These are phyloP conservation scores for Mucor sp. DNA, from an alignment of 371 early-diverging fungal genomes.

Conservation along the genomic window DNA sequence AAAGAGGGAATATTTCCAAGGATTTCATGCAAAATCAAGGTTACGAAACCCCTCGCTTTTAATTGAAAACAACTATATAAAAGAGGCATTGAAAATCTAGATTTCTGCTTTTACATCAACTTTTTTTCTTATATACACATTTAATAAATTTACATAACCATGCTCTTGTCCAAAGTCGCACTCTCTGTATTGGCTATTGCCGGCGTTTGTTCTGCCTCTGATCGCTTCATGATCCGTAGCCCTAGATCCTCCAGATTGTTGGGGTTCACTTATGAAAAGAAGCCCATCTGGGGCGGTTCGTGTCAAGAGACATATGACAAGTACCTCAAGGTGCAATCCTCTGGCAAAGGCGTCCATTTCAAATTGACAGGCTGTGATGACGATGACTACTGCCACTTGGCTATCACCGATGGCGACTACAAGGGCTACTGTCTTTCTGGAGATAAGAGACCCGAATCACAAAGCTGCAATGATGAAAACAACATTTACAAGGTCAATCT, in stretches of 20 bases:
- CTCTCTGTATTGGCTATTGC: not conserved
- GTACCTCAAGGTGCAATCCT: constrained; percentile 5
- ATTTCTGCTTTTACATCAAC: too few relatives aligned
- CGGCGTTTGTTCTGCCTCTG: constrained; percentile 6
- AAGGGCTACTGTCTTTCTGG: constrained; percentile 14
- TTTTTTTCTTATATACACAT: too few relatives aligned
- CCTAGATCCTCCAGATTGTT: constrained; percentile 3
- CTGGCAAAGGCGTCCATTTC: constrained; percentile 10
- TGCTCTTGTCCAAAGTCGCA: constrained; percentile 1
- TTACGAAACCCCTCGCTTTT: not conserved
- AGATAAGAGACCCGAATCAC: constrained; percentile 9
- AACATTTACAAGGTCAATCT: constrained; percentile 11
- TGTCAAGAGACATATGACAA: constrained; percentile 13
- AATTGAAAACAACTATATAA: not conserved
- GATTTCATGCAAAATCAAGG: not conserved
- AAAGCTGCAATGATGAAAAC: constrained; percentile 11
- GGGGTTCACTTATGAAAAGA: constrained; percentile 8
- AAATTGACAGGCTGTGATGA: constrained; percentile 7
- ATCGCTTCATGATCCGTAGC: constrained; percentile 7
- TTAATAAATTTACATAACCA: not conserved
- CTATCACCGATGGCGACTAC: constrained; percentile 12
- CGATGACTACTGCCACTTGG: constrained; percentile 8
- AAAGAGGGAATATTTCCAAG: not conserved
- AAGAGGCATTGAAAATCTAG: not conserved
- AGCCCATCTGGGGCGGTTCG: constrained; percentile 2